Base-by-base conservation (phyloP, 179 eudicot species). In the Vitellaria paradoxa region DNA sequence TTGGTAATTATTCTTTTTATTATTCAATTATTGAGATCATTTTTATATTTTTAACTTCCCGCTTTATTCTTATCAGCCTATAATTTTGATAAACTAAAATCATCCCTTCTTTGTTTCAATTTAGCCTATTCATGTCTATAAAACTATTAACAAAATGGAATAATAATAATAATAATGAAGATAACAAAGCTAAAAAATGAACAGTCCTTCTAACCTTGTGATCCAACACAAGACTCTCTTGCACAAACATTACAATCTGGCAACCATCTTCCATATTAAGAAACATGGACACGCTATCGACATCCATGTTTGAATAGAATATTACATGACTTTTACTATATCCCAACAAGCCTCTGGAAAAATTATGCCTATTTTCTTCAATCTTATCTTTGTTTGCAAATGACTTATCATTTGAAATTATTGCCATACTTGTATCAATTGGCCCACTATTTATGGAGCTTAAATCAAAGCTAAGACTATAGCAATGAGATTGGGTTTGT, bases 201-300 rank as follows among this genome's bases (percentile, higher is more conserved):
- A 75, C 26, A 18, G 20, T 50, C 23, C 20, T 75, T 7, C 42
- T 78, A 80, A 96, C 99, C 94, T 87, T 92, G 72, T 93, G 88
- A 86, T 96, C 98, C 81, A 96, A 81, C 62, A 93, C 74, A 74
- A 96, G 93, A 78, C 88, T 92, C 85, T 96, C 99, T 83, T 96
- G 99, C 84, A 93, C 89, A 75, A 96, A 86, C 97, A 96, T 92
- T 23, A 97, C 99, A 93, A 97, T 78, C n/a, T n/a, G n/a, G n/a
- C n/a, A n/a, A n/a, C n/a, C n/a, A n/a, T n/a, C n/a, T n/a, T n/a
- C n/a, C n/a, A 89, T 93, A 61, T 96, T 93, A 63, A 96, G 87
- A 83, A 82, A 89, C 78, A 96, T 85, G 23, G 90, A 84, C 53
- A 93, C 99, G 46, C 94, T 91, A 79, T 89, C 94, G 64, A 96